Evolutionary conservation across 2,329 filamentous ascomycete species (phyloP).

Genomic region (Stagonosporopsis vannaccii): DNA sequence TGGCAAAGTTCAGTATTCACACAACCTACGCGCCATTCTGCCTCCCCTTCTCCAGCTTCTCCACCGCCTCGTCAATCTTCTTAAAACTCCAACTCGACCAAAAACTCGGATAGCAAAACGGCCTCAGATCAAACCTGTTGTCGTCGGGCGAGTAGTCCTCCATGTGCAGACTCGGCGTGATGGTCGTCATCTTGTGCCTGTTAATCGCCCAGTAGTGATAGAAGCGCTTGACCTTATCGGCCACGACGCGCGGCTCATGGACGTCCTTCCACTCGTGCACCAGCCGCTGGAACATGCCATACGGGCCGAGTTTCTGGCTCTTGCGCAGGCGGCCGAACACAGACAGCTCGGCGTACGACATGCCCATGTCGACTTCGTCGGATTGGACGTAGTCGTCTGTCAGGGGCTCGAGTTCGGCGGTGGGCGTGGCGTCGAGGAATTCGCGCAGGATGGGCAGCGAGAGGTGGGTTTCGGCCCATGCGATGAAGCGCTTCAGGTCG

Average conservation of each 20-base stretch:
- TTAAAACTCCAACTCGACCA: slow-evolving; percentile 47
- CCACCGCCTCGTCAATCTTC: slow-evolving; percentile 48
- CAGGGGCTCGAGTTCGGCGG: slow-evolving; percentile 66
- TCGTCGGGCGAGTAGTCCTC: slow-evolving; percentile 63
- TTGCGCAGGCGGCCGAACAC: slow-evolving; percentile 64
- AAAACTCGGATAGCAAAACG: slow-evolving; percentile 54
- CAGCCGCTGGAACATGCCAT: slow-evolving; percentile 62
- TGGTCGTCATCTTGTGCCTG: slow-evolving; percentile 35
- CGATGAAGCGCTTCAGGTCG: slow-evolving; percentile 75
- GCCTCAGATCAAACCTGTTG: slow-evolving; percentile 62
- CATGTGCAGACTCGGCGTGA: slow-evolving; percentile 45
- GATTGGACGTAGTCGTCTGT: slow-evolving; percentile 67
- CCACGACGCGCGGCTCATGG: slow-evolving; percentile 53
- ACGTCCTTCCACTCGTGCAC: slow-evolving; percentile 59
- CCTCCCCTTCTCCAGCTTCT: slow-evolving; percentile 33
- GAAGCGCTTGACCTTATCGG: slow-evolving; percentile 56
- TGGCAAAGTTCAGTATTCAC: not conserved
- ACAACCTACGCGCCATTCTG: not conserved
- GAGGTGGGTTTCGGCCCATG: slow-evolving; percentile 62
- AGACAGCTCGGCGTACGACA: slow-evolving; percentile 60
- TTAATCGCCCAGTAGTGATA: slow-evolving; percentile 49
- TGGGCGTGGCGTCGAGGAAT: slow-evolving; percentile 64
- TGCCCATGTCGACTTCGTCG: slow-evolving; percentile 63
- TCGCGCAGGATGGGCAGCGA: slow-evolving; percentile 68
- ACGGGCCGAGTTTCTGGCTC: slow-evolving; percentile 56